Percentiles rank a stretch among this genome's conserved stretches.
phyloP scores from a whole-genome alignment of 2,329 filamentous ascomycete genomes.

The Fonsecaea multimorphosa region DNA sequence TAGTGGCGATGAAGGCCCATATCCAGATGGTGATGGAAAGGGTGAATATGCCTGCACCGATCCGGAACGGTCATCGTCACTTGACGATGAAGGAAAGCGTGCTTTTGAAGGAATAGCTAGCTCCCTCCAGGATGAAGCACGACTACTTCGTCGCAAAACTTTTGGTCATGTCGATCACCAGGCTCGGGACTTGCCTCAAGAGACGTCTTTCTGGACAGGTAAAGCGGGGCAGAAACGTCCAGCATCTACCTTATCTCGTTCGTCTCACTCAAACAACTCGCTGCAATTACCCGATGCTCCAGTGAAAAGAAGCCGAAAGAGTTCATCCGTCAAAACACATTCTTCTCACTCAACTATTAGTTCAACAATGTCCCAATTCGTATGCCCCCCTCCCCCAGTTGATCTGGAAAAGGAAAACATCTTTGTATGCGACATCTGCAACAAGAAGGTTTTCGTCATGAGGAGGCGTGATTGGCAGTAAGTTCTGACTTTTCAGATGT shows the following conservation, averaged over 20 bases:
- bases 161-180: background rate
- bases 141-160: too few relatives aligned
- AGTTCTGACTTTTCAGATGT: background rate
- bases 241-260: background rate
- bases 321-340: background rate
- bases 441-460: background rate
- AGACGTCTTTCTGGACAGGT: background rate
- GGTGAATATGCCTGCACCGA: background rate
- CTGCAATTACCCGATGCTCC: background rate
- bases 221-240: background rate
- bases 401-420: background rate
- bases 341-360: background rate
- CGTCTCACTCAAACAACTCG: background rate
- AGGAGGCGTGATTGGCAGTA: background rate
- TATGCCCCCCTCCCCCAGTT: background rate
- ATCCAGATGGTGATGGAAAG: background rate
- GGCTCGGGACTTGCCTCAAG: background rate
- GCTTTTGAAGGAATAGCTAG: background rate
- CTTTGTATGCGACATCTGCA: background rate
- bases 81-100: background rate
- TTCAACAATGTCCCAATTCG: background rate
- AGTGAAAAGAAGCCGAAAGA: background rate
- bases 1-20: background rate
- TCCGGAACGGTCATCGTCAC: background rate
- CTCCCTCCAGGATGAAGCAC: too few relatives aligned